A percentile compares a stretch with the other conserved stretches of the same genome.
phyloP scores from a whole-genome alignment of 2,329 filamentous ascomycete genomes.

The Pseudopyrenochaeta lycopersici region DNA sequence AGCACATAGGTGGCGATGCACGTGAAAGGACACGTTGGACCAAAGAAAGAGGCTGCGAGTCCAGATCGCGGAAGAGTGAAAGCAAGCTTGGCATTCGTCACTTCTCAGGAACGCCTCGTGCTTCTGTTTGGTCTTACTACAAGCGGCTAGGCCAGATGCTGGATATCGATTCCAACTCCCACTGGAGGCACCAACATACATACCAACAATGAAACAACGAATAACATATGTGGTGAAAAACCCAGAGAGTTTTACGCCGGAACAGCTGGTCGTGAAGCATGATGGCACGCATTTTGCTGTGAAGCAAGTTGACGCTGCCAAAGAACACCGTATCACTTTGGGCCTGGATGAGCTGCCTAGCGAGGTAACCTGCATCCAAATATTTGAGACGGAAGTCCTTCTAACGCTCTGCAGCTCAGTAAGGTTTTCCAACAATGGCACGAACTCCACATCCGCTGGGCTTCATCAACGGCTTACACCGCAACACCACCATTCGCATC shows the following conservation, averaged over 20 bases:
- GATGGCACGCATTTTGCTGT: conserved; percentile 59
- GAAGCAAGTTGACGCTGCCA: conserved; percentile 69
- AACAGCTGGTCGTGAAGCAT: conserved; percentile 65
- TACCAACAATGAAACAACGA: conserved; percentile 70
- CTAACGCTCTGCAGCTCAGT: conserved; percentile 59
- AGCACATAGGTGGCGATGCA: conserved; percentile 28
- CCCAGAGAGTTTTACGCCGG: conserved; percentile 71
- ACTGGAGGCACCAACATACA: conserved; percentile 10
- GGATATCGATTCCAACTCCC: not conserved
- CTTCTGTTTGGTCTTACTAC: not conserved
- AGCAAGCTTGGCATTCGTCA: conserved; percentile 20
- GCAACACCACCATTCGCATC: conserved; percentile 76
- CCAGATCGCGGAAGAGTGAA: conserved; percentile 19
- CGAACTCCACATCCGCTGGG: conserved; percentile 83
- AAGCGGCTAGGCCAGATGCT: not conserved
- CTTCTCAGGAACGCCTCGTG: conserved; percentile 7
- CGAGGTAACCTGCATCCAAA: conserved; percentile 58
- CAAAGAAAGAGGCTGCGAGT: conserved; percentile 19
- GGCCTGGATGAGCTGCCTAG: conserved; percentile 75
- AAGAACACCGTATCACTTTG: conserved; percentile 82
- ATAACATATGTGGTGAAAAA: conserved; percentile 78
- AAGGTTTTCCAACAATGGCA: conserved; percentile 69
- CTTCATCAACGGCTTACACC: conserved; percentile 65
- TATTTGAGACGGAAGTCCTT: not conserved
- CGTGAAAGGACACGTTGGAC: conserved; percentile 37